Conservation (phyloP, 2,329 filamentous ascomycete genomes). For the Claviceps pazoutovae region DNA sequence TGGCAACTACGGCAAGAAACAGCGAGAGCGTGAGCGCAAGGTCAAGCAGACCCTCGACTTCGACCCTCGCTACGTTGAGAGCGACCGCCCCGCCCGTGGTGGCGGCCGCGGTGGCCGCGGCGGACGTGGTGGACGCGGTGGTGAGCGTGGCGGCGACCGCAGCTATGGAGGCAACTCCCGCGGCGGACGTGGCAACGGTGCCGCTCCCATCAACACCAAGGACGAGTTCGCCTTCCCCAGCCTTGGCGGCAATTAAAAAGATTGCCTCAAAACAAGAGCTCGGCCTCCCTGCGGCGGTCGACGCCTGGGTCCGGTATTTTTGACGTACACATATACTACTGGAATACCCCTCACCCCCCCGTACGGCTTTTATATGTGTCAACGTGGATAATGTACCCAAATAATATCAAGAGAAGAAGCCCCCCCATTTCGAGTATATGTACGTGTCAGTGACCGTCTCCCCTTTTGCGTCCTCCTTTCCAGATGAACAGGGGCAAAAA, state of each 20-base stretch:
- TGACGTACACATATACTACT: constrained; percentile 4
- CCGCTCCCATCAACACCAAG: constrained; percentile 38
- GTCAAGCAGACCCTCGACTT: constrained; percentile 82
- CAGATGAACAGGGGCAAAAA: background rate
- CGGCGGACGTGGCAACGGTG: constrained; percentile 21
- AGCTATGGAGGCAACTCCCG: constrained; percentile 29
- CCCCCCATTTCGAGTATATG: background rate
- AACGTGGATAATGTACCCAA: constrained; percentile 3
- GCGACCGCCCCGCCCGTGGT: constrained; percentile 37
- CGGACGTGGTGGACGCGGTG: constrained; percentile 39
- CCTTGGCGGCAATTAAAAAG: constrained; percentile 38
- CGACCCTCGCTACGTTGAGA: constrained; percentile 69
- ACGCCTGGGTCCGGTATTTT: background rate
- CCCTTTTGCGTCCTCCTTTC: background rate
- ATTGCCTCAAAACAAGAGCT: background rate
- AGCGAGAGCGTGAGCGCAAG: constrained; percentile 81
- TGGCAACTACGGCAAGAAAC: constrained; percentile 59
- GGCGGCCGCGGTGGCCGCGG: constrained; percentile 38
- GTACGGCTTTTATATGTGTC: constrained; percentile 5
- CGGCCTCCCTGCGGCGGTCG: background rate
- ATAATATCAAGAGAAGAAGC: background rate
- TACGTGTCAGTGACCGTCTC: background rate
- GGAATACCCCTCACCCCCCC: constrained; percentile 3
- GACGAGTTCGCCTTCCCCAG: constrained; percentile 48
- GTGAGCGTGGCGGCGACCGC: constrained; percentile 34